Evolutionary conservation across 2,329 filamentous ascomycete species (phyloP).

Genomic region (Colletotrichum musicola): DNA sequence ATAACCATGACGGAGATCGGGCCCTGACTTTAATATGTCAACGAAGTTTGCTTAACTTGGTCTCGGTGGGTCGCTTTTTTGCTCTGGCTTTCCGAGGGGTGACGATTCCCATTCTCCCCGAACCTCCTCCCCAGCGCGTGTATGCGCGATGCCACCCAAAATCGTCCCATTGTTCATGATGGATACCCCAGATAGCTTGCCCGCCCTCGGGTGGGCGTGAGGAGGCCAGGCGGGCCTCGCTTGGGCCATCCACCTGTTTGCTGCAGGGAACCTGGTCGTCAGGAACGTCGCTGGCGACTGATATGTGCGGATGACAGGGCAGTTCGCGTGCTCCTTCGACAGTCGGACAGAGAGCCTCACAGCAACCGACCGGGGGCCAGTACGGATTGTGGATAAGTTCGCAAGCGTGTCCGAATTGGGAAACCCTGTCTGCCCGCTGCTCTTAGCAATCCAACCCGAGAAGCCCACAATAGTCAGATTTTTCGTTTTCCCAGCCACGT

Average conservation of each 20-base stretch:
- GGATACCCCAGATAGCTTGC: constrained; percentile 18
- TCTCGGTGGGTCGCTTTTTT: constrained; percentile 5
- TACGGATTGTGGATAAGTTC: constrained; percentile 28
- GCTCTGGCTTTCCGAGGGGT: constrained; percentile 5
- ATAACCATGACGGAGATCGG: background rate
- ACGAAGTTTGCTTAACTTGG: constrained; percentile 25
- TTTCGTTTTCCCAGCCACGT: constrained; percentile 9
- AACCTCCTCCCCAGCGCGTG: background rate
- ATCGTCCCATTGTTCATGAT: constrained; percentile 31
- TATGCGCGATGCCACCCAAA: constrained; percentile 7
- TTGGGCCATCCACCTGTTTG: constrained; percentile 17
- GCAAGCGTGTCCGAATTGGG: constrained; percentile 36
- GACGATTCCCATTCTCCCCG: constrained; percentile 7
- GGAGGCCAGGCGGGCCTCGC: constrained; percentile 10
- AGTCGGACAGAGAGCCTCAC: constrained; percentile 26
- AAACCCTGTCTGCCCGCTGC: constrained; percentile 16
- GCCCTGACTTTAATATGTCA: constrained; percentile 37
- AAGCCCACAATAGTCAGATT: constrained; percentile 3
- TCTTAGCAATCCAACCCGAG: constrained; percentile 14
- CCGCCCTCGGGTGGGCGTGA: constrained; percentile 18
- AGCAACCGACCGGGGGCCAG: background rate
- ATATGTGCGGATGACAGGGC: constrained; percentile 25
- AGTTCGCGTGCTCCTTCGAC: constrained; percentile 9
- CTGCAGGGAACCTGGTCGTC: constrained; percentile 30
- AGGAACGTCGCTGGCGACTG: background rate